phyloP scores from a whole-genome alignment of 176 grass and related monocot species.

The Thinopyrum elongatum region DNA sequence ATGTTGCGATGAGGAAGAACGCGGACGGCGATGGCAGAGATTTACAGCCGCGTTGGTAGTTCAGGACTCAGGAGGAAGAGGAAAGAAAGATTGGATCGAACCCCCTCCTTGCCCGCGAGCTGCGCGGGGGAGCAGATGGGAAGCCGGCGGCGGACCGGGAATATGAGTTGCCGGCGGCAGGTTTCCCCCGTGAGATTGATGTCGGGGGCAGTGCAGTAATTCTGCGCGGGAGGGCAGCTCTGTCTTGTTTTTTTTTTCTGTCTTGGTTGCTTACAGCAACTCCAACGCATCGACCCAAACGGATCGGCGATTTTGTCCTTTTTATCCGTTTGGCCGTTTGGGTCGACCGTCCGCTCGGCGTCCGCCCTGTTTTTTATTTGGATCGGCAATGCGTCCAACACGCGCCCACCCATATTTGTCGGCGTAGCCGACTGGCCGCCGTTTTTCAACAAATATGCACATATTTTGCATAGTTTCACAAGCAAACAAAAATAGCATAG shows the following conservation, averaged over 20 bases:
- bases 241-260: background rate
- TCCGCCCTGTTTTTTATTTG: too few species aligned
- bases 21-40: background rate
- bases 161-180: background rate
- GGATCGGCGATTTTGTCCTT: too few species aligned
- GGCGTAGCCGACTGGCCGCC: too few species aligned
- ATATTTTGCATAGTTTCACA: too few species aligned
- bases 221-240: background rate
- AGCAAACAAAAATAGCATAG: too few species aligned
- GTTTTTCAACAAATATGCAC: too few species aligned
- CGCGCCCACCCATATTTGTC: too few species aligned
- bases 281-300: too few species aligned
- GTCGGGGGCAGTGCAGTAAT: background rate
- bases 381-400: too few species aligned
- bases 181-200: background rate
- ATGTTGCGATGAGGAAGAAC: background rate
- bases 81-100: background rate
- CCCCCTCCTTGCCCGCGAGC: background rate
- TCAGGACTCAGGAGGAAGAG: background rate
- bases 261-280: too few species aligned
- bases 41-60: conserved; percentile 5
- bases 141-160: background rate
- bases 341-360: too few species aligned
- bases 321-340: too few species aligned
- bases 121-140: background rate